Conservation (phyloP, 352 stramenopile genomes). For the Detonula confervacea region DNA sequence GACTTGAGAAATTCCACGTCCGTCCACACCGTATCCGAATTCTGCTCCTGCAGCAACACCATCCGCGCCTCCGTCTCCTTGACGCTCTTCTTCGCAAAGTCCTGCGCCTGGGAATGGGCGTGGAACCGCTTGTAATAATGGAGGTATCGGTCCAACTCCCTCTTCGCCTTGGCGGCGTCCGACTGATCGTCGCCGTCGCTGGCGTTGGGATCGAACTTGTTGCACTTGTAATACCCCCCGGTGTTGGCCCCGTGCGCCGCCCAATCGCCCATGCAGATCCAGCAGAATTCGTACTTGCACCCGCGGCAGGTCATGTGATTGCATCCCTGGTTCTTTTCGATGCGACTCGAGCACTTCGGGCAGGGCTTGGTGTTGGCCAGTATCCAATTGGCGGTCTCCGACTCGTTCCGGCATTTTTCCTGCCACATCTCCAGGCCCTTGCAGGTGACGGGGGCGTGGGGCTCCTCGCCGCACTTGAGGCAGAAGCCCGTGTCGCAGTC, state of each 20-base stretch:
- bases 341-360: slow-evolving; percentile 97
- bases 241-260: slow-evolving; percentile 94
- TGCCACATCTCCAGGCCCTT: slow-evolving; percentile 92
- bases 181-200: slow-evolving; percentile 70
- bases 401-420: slow-evolving; percentile 96
- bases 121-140: slow-evolving; percentile 99
- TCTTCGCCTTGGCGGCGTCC: slow-evolving; percentile 92
- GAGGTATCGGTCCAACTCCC: slow-evolving; percentile 97
- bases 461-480: slow-evolving; percentile 94
- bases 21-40: slow-evolving; percentile 89
- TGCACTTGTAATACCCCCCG: slow-evolving; percentile 99
- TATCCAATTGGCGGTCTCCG: slow-evolving; percentile 99
- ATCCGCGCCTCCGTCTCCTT: slow-evolving; percentile 95
- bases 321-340: slow-evolving; percentile 99
- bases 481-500: slow-evolving; percentile 85
- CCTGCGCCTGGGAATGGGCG: slow-evolving; percentile 94
- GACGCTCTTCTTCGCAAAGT: slow-evolving; percentile 96
- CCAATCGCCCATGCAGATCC: slow-evolving; percentile 97
- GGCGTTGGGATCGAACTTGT: slow-evolving; percentile 91
- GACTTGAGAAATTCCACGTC: slow-evolving; percentile 98
- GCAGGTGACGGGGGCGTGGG: slow-evolving; percentile 93
- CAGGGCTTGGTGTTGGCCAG: slow-evolving; percentile 99
- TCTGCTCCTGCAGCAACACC: slow-evolving; percentile 92
- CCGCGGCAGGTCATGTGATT: slow-evolving; percentile 98
- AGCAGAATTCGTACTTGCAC: slow-evolving; percentile 98